phyloP scores from a whole-genome alignment of 257 asterid species.

The Nicotiana noctiflora region DNA sequence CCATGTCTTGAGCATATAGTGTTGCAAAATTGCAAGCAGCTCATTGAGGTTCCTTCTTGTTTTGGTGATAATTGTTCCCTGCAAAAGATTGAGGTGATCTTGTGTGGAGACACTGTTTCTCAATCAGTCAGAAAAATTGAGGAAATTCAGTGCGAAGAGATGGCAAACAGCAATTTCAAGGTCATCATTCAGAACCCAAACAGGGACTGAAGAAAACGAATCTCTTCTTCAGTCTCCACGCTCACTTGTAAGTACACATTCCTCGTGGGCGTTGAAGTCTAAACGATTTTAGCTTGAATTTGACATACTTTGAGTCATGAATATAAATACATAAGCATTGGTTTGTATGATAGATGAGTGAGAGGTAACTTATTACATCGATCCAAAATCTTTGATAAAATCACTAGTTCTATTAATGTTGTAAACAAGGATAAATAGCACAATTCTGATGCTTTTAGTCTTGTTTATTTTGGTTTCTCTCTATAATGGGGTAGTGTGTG shows the following conservation, averaged over 20 bases:
- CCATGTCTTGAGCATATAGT: constrained; percentile 12
- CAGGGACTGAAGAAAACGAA: background rate
- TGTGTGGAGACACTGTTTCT: background rate
- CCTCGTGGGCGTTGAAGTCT: too few species aligned
- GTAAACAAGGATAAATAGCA: too few species aligned
- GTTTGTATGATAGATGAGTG: too few species aligned
- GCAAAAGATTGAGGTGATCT: background rate
- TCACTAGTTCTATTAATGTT: too few species aligned
- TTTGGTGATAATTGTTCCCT: background rate
- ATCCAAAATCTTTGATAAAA: too few species aligned
- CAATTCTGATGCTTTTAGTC: too few species aligned
- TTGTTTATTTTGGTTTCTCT: too few species aligned
- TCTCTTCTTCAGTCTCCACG: background rate
- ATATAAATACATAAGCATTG: too few species aligned
- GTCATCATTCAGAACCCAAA: constrained; percentile 6
- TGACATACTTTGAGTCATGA: too few species aligned
- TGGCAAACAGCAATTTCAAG: constrained; percentile 2
- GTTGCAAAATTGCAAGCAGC: background rate
- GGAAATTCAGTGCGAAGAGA: background rate
- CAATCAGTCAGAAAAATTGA: constrained; percentile 5
- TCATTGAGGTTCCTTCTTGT: background rate
- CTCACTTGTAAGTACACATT: background rate
- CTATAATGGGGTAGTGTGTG: too few species aligned
- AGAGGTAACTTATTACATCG: too few species aligned
- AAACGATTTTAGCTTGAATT: too few species aligned